Base-by-base conservation (phyloP, 2,329 filamentous ascomycete species). In the Penicillium sp. region DNA sequence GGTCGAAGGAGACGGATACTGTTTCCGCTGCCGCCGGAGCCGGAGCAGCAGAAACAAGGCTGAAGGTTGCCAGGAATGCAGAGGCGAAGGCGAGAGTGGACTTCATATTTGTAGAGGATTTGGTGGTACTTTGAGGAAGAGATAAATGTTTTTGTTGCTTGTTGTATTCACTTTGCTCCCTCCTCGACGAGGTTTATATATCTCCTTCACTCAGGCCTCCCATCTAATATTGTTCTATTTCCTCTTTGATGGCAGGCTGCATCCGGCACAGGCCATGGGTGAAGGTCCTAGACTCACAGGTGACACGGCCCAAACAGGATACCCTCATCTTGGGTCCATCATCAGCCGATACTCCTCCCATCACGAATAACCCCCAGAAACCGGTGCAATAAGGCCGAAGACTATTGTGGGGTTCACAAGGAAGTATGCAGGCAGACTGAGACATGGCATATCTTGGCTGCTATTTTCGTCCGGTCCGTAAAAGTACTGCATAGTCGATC, bases 1-100 rank as follows among this genome's bases (percentile, higher is more conserved):
- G 75, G 76, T 92, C 89, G 75, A 87, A 93, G 62, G 87, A 87
- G 68, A 92, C 88, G 72, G 68, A 73, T 50, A 77, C 70, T 27
- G 66, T 64, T 50, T 38, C 58, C 49, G 19, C 53, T 40, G 27
- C 53, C 1, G 57, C 56, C 38, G 64, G 64, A 16, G 62, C 55
- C n/a, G 67, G 65, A 27, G 62, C 63, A 34, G 70, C 61, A 31
- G 61, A 60, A 41, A 62, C 56, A 43, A 72, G 52, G 49, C 62
- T 58, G 47, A 70, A 55, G 43, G 60, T 49, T 36, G 60, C 59
- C 60, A 70, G 31, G 34, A 69, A 31, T 52, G 66, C 57, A 44
- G 61, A 58, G 21, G 61, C 38, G 38, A 63, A 43, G 11, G 65
- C 13, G 19, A 61, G 58, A 57, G 65, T 55, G 36, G 53, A 60